Percentiles rank a stretch among this genome's conserved stretches.
Conservation (phyloP, 768 basidiomycete species). For the Mycena alexandri region DNA sequence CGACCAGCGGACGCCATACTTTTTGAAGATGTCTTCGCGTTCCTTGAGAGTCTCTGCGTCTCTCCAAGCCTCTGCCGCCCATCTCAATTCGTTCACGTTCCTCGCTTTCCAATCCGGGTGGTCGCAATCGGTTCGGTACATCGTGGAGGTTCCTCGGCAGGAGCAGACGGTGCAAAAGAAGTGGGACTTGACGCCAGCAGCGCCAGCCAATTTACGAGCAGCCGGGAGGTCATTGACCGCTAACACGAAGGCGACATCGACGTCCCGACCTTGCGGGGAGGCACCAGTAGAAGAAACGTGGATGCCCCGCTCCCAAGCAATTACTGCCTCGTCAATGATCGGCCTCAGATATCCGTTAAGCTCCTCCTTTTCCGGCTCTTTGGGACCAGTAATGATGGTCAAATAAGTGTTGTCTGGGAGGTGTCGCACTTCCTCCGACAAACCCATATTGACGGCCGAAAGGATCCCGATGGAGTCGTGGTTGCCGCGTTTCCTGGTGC, state of each 20-base stretch:
- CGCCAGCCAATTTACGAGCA: conserved; percentile 38
- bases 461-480: conserved; percentile 43
- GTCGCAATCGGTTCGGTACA: conserved; percentile 30
- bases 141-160: conserved; percentile 26
- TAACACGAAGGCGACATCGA: conserved; percentile 17
- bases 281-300: conserved; percentile 27
- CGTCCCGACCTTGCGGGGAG: background rate
- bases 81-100: conserved; percentile 21
- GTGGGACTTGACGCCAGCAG: conserved; percentile 33
- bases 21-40: conserved; percentile 33
- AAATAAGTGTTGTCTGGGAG: conserved; percentile 46
- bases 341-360: conserved; percentile 42
- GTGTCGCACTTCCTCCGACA: conserved; percentile 40
- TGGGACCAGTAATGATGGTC: conserved; percentile 43
- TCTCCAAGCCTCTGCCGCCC: conserved; percentile 30
- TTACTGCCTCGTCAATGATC: conserved; percentile 42
- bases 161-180: conserved; percentile 45
- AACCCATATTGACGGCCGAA: conserved; percentile 45
- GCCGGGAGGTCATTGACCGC: conserved; percentile 47
- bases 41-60: conserved; percentile 25
- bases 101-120: conserved; percentile 24
- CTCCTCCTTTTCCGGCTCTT: conserved; percentile 39
- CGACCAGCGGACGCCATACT: conserved; percentile 42
- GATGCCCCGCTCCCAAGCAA: conserved; percentile 33
- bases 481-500: conserved; percentile 33